Evolutionary conservation across 495 filamentous ascomycete species (phyloP).

Genomic region (Astrothelium macrocarpum): DNA sequence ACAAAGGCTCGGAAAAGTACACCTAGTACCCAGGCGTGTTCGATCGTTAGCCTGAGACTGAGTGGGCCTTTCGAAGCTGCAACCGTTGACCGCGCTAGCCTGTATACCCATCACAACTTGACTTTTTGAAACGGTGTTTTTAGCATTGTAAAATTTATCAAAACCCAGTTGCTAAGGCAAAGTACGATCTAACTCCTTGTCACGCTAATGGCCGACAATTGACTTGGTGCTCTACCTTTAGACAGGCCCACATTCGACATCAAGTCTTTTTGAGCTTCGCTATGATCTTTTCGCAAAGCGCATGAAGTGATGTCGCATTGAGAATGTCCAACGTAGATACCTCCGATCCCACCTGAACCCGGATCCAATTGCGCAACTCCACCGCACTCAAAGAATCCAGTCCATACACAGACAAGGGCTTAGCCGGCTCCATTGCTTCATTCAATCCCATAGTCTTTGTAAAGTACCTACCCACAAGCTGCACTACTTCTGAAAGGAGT

Average conservation of each 20-base stretch:
- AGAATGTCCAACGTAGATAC: not conserved
- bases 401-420: not conserved
- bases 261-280: no score
- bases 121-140: no score
- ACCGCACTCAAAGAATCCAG: not conserved
- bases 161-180: no score
- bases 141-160: no score
- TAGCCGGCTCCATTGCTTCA: not conserved
- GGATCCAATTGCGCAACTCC: not conserved
- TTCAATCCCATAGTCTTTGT: not conserved
- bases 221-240: not conserved
- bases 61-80: no score
- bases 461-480: not conserved
- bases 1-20: no score
- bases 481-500: not conserved
- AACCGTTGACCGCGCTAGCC: no score
- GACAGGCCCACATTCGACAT: not conserved
- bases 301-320: not conserved
- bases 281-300: not conserved
- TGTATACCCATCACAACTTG: no score
- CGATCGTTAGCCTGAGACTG: no score
- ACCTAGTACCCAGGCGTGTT: no score
- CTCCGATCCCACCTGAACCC: not conserved
- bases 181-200: no score
- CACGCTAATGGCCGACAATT: not conserved